phyloP scores from a whole-genome alignment of 2,329 filamentous ascomycete genomes.

The Cytospora schulzeri region DNA sequence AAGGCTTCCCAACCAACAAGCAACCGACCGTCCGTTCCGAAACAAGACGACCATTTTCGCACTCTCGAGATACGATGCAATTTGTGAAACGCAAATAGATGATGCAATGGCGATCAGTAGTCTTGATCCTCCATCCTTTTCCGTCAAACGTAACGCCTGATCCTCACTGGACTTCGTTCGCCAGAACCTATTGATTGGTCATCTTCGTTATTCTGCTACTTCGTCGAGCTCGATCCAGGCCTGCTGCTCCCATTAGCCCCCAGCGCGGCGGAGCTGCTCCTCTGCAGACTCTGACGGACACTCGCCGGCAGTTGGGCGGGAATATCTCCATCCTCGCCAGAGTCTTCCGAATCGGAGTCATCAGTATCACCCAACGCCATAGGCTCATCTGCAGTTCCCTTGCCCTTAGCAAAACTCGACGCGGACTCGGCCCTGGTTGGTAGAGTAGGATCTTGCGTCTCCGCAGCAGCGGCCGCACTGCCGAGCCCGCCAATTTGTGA shows the following conservation, averaged over 20 bases:
- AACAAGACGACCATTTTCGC: background rate
- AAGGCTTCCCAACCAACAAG: background rate
- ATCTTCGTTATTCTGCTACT: background rate
- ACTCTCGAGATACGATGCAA: background rate
- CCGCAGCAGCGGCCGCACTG: slow-evolving; percentile 7
- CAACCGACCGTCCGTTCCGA: background rate
- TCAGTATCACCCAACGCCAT: slow-evolving; percentile 27
- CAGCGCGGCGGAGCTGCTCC: background rate
- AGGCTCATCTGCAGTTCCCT: slow-evolving; percentile 19
- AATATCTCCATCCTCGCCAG: slow-evolving; percentile 36
- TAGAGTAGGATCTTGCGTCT: slow-evolving; percentile 20
- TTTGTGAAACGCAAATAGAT: too few species aligned
- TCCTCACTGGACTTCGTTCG: background rate
- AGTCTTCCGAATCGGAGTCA: slow-evolving; percentile 34
- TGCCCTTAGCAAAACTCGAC: background rate
- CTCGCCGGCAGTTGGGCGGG: slow-evolving; percentile 37
- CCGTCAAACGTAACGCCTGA: background rate
- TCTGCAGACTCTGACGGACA: slow-evolving; percentile 35
- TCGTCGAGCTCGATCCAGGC: background rate
- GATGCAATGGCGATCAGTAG: background rate
- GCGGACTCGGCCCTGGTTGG: background rate
- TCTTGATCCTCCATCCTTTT: background rate
- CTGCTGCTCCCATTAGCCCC: background rate
- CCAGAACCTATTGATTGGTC: too few species aligned
- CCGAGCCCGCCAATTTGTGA: slow-evolving; percentile 16